phyloP scores from a whole-genome alignment of 2,329 filamentous ascomycete genomes.

The Hymenoscyphus infarciens region DNA sequence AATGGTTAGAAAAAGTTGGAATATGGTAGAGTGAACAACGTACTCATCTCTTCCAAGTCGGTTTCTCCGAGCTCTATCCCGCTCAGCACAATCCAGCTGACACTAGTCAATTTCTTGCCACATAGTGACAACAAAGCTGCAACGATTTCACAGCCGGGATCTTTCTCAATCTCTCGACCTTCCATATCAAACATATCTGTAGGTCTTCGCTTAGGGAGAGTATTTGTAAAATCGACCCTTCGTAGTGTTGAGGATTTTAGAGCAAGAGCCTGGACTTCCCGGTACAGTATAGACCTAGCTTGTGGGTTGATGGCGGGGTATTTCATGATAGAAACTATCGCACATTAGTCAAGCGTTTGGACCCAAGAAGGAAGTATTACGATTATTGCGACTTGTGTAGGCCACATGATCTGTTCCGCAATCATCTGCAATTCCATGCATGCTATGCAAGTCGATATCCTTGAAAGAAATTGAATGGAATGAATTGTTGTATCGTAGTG shows the following conservation, averaged over 20 bases:
- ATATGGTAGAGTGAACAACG: neutral
- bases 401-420: conserved; percentile 61
- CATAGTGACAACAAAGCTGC: conserved; percentile 67
- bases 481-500: conserved; percentile 66
- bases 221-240: conserved; percentile 62
- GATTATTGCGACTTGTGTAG: conserved; percentile 56
- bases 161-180: conserved; percentile 47
- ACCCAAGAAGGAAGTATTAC: conserved; percentile 50
- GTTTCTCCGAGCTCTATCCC: conserved; percentile 68
- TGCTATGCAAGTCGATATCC: conserved; percentile 57
- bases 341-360: conserved; percentile 39
- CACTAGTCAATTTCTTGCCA: conserved; percentile 62
- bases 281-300: conserved; percentile 54
- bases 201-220: conserved; percentile 51
- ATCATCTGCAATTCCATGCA: conserved; percentile 59
- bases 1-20: conserved; percentile 29
- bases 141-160: conserved; percentile 65
- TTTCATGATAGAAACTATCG: conserved; percentile 19
- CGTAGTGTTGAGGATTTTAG: conserved; percentile 61
- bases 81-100: conserved; percentile 68
- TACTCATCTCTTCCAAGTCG: conserved; percentile 55
- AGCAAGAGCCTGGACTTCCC: conserved; percentile 65
- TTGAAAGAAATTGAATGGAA: conserved; percentile 67
- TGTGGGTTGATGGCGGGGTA: conserved; percentile 34
- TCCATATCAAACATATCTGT: conserved; percentile 42